Evolutionary conservation across 2,329 filamentous ascomycete species (phyloP), one percentile per base, ranked within the genome.

Genomic region (Diaporthe velutina): DNA sequence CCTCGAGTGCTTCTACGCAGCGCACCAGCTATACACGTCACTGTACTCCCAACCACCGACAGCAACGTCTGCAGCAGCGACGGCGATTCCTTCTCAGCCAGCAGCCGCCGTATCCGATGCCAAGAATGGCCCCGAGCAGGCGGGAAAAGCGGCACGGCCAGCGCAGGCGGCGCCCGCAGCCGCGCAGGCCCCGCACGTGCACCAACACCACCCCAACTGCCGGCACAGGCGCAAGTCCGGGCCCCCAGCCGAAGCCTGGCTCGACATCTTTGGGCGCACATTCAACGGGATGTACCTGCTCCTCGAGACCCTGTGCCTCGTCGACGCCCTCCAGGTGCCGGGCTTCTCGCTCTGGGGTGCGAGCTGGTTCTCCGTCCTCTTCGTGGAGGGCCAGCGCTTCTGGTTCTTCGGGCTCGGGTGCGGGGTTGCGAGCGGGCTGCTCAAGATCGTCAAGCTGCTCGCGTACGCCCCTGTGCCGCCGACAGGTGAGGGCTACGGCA

Each of bases 281-380:
- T 91, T 91, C 78, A 86, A 92, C 68, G 93, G 92, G 64, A 84
- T 93, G 74, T 95, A 94, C 80, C 88, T 93, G 73, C 83, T 93
- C 30, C 85, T 94, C 74, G 93, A 95, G 83, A 89, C 90, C 76
- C 80, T 88, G 54, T 93, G 91, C 0, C 87, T 94, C 64, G 85
- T 91, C 75, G 87, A 93, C 84, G 82, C 86, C 35, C 77, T 87
- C 67, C 80, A 79, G 25, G 80, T 88, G 25, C 78, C 83, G 55
- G 84, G 84, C 71, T 77, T 91, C 76, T 84, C 88, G 61, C 81
- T 90, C 17, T 91, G 92, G 84, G 88, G 87, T 0, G 78, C 87
- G 1, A 87, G 86, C 50, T 80, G 85, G 81, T 87, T 87, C 22
- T 78, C 78, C n/a, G 78, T 76, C 35, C 78, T 93, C 5, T 85